A percentile compares a stretch with the other conserved stretches of the same genome.
Evolutionary conservation across 106 monocot species (phyloP).

Genomic region (Cymbidium sinense): DNA sequence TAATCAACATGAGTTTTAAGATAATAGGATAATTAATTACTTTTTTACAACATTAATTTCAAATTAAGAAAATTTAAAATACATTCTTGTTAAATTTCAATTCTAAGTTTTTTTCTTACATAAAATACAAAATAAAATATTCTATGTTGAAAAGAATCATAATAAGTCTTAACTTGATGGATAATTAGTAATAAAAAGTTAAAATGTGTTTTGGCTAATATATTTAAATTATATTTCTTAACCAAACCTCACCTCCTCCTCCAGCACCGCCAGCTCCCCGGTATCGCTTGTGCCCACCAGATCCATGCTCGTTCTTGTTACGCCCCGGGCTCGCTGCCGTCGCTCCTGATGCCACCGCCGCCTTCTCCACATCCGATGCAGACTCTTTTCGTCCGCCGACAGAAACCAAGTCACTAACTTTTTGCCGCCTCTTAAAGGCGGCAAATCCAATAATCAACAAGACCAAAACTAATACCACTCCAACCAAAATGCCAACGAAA

Average conservation of each 20-base stretch:
- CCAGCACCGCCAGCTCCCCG: background rate
- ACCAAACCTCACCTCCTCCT: background rate
- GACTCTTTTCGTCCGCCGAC: constrained; percentile 3
- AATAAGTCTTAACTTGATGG: too few relatives aligned
- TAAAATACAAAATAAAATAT: too few relatives aligned
- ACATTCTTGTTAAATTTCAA: too few relatives aligned
- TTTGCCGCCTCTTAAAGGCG: background rate
- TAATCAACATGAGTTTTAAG: too few relatives aligned
- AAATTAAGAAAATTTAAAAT: too few relatives aligned
- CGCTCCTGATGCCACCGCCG: background rate
- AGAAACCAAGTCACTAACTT: constrained; percentile 6
- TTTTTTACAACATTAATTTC: too few relatives aligned
- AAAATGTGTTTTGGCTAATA: too few relatives aligned
- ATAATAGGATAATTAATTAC: too few relatives aligned
- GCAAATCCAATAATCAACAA: background rate
- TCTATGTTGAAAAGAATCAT: too few relatives aligned
- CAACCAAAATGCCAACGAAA: background rate
- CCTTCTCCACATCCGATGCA: background rate
- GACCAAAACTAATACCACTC: background rate
- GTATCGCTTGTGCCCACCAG: constrained; percentile 6
- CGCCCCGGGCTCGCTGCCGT: background rate
- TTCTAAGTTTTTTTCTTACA: too few relatives aligned
- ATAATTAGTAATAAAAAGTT: too few relatives aligned
- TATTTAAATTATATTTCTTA: background rate
- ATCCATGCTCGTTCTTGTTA: background rate